phyloP scores from a whole-genome alignment of 2,329 filamentous ascomycete genomes.

The Talaromyces sp. region DNA sequence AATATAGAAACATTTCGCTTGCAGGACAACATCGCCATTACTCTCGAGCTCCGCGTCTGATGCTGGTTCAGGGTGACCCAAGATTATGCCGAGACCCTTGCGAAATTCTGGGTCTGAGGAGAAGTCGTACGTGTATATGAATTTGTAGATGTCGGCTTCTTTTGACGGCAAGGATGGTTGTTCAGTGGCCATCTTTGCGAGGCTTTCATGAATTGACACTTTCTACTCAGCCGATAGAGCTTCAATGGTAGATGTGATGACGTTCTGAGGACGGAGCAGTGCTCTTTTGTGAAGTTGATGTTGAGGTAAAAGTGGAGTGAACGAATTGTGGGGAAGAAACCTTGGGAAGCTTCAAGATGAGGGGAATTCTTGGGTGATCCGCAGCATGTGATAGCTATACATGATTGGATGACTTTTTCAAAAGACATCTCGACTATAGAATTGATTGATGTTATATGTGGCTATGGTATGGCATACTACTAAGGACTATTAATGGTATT shows the following conservation, averaged over 20 bases:
- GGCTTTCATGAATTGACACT: background rate
- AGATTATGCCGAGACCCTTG: slow-evolving; percentile 45
- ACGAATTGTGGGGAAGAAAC: slow-evolving; percentile 4
- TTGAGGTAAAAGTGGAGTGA: background rate
- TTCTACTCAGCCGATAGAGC: background rate
- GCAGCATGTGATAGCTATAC: background rate
- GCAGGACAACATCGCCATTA: slow-evolving; percentile 41
- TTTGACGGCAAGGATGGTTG: background rate
- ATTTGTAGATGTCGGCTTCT: slow-evolving; percentile 27
- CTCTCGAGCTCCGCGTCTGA: slow-evolving; percentile 38
- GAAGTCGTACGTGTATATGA: slow-evolving; percentile 41
- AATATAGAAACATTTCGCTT: slow-evolving; percentile 49
- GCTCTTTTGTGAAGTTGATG: background rate
- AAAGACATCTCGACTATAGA: background rate
- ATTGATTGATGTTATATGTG: background rate
- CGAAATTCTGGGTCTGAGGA: slow-evolving; percentile 43
- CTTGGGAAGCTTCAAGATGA: background rate
- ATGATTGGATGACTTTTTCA: background rate
- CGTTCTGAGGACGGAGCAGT: background rate
- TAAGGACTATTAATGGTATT: background rate
- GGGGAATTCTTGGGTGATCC: background rate
- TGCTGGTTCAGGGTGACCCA: slow-evolving; percentile 41
- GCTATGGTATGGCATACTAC: background rate
- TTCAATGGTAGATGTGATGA: background rate
- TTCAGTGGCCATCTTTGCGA: slow-evolving; percentile 2